These are phyloP conservation scores for Colletotrichum sp. DNA, from an alignment of 2,329 filamentous ascomycete species.

Conservation along the genomic window DNA sequence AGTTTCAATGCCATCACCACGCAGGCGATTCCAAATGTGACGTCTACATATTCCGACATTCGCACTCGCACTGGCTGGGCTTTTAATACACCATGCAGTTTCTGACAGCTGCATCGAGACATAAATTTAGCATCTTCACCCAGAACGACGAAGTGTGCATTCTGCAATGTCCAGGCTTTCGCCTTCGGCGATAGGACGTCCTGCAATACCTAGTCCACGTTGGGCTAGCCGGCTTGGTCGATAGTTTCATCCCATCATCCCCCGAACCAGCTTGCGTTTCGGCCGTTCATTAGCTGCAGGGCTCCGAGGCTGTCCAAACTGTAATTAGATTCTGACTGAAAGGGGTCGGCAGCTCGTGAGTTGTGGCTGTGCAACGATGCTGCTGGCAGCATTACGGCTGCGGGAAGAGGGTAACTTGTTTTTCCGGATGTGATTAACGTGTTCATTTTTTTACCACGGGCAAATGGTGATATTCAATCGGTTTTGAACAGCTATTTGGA, in stretches of 20 bases:
- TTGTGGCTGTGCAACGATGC: neutral
- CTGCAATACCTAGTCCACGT: neutral
- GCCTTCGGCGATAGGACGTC: neutral
- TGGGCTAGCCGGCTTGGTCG: neutral
- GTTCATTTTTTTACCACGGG: neutral
- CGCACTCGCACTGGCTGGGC: neutral
- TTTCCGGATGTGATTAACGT: neutral
- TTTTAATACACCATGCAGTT: neutral
- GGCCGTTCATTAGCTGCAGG: neutral
- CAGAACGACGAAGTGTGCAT: neutral
- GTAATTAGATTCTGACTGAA: neutral
- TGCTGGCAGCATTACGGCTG: neutral
- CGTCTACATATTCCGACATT: neutral
- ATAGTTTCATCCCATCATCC: neutral
- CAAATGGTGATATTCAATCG: neutral
- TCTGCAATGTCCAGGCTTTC: neutral
- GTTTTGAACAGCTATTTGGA: neutral
- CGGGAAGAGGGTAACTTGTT: neutral
- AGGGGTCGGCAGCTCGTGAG: neutral
- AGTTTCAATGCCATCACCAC: neutral
- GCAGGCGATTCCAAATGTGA: neutral
- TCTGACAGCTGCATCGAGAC: neutral
- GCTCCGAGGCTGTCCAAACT: neutral
- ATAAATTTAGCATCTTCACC: neutral
- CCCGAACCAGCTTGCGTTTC: neutral